Percentiles rank a stretch among this genome's conserved stretches.
Conservation (phyloP, 2,329 filamentous ascomycete species). For the Pestalotiopsis sp. region DNA sequence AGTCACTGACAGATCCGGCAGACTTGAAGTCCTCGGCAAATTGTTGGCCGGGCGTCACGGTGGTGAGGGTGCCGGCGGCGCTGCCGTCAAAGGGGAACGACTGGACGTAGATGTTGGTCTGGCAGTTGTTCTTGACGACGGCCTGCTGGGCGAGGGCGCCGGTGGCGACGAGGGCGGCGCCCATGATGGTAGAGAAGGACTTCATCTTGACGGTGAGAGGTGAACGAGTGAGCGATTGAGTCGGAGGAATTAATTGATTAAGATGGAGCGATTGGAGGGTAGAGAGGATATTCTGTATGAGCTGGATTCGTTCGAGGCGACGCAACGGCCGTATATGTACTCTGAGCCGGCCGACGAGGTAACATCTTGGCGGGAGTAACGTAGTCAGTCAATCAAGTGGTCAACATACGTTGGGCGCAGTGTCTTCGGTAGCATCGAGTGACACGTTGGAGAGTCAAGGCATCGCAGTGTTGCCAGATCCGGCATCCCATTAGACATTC, state of each 20-base stretch:
- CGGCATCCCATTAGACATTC: not conserved
- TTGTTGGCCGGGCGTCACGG: constrained; percentile 31
- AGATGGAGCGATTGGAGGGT: not conserved
- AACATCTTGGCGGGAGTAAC: not conserved
- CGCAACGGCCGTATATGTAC: not conserved
- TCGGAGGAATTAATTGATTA: not conserved
- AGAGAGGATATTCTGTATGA: not conserved
- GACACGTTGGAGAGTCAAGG: not conserved
- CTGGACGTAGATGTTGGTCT: constrained; percentile 4
- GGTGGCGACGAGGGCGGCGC: constrained; percentile 30
- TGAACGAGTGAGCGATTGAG: not conserved
- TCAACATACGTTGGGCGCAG: not conserved
- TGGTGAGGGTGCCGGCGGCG: constrained; percentile 31
- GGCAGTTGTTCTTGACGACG: constrained; percentile 36
- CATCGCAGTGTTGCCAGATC: not conserved
- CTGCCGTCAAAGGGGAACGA: constrained; percentile 26
- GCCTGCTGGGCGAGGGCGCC: constrained; percentile 35
- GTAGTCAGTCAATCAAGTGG: not conserved
- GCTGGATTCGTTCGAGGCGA: not conserved
- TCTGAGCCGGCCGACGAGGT: not conserved
- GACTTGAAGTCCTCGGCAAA: constrained; percentile 36
- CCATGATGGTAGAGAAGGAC: constrained; percentile 24
- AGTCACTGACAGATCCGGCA: constrained; percentile 25
- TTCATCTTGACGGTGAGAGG: constrained; percentile 22
- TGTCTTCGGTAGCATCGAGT: not conserved